These are phyloP conservation scores for Sugiyamaella boreocaroliniensis DNA, from an alignment of 805 yeast species.

Conservation along the genomic window DNA sequence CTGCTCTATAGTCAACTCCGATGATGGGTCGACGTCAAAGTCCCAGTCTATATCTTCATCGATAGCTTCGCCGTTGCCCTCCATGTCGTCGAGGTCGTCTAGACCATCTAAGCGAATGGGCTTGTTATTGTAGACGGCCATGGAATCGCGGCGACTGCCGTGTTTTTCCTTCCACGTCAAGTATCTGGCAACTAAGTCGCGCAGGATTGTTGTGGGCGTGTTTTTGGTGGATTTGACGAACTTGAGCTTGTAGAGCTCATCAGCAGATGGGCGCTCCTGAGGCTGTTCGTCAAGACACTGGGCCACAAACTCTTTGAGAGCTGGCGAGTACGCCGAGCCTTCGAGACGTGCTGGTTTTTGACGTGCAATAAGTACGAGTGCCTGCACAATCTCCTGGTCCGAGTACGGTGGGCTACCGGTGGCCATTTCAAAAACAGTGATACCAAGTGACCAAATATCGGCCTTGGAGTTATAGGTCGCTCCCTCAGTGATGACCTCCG, in stretches of 20 bases:
- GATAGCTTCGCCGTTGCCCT: conserved; percentile 28
- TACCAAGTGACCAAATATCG: conserved; percentile 96
- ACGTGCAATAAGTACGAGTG: conserved; percentile 88
- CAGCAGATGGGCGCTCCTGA: conserved; percentile 79
- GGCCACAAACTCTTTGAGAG: conserved; percentile 82
- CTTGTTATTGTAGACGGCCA: conserved; percentile 25
- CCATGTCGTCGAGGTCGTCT: conserved; percentile 9
- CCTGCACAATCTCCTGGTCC: conserved; percentile 90
- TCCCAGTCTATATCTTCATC: conserved; percentile 51
- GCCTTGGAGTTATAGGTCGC: conserved; percentile 58
- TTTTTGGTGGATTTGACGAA: conserved; percentile 60
- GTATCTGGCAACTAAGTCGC: conserved; percentile 59
- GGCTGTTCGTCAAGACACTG: conserved; percentile 91
- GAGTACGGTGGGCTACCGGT: conserved; percentile 98
- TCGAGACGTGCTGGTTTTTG: conserved; percentile 93
- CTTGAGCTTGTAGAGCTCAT: conserved; percentile 67
- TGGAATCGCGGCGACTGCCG: conserved; percentile 38
- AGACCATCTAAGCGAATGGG: background rate
- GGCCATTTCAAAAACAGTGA: conserved; percentile 87
- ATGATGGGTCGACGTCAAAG: conserved; percentile 47
- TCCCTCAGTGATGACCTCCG: conserved; percentile 42
- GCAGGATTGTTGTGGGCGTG: conserved; percentile 52
- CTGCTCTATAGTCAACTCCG: background rate
- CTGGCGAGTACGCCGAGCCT: conserved; percentile 72
- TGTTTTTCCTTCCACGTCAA: conserved; percentile 52